Conservation (phyloP, 176 grass and related monocot genomes). For the Thinopyrum elongatum region DNA sequence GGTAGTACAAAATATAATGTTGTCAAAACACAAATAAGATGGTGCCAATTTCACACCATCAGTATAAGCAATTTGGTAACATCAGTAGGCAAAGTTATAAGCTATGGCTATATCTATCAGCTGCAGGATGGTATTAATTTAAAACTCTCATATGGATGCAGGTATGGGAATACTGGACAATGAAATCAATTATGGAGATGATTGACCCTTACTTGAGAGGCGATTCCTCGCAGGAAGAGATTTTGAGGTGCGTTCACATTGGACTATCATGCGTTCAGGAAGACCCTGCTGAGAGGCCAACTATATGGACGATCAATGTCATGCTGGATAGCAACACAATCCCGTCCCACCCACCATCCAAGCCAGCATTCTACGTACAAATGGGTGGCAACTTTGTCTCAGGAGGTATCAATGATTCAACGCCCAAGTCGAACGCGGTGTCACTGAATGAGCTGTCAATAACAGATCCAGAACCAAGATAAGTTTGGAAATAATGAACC, state of each 20-base stretch:
- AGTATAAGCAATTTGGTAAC: too few species aligned
- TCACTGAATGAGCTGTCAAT: conserved; percentile 10
- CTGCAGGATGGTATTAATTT: not conserved
- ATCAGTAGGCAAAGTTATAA: too few species aligned
- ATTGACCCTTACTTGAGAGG: not conserved
- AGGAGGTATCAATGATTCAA: not conserved
- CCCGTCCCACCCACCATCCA: not conserved
- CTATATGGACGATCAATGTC: not conserved
- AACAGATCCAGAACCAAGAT: conserved; percentile 31
- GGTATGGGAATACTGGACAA: conserved; percentile 23
- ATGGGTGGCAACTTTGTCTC: not conserved
- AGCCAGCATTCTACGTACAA: conserved; percentile 10
- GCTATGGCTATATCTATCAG: too few species aligned
- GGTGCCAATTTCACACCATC: too few species aligned
- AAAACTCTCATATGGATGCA: not conserved
- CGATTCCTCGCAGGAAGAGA: not conserved
- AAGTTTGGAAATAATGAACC: not conserved
- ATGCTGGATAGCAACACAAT: not conserved
- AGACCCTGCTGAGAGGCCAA: conserved; percentile 6
- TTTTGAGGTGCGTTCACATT: conserved; percentile 17
- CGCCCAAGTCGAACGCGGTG: not conserved
- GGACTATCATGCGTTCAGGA: conserved; percentile 15
- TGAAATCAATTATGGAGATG: not conserved
- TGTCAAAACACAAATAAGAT: too few species aligned
- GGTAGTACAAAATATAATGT: too few species aligned